Base-by-base conservation (phyloP, 2,329 filamentous ascomycete genomes). In the Nothophoma quercina region DNA sequence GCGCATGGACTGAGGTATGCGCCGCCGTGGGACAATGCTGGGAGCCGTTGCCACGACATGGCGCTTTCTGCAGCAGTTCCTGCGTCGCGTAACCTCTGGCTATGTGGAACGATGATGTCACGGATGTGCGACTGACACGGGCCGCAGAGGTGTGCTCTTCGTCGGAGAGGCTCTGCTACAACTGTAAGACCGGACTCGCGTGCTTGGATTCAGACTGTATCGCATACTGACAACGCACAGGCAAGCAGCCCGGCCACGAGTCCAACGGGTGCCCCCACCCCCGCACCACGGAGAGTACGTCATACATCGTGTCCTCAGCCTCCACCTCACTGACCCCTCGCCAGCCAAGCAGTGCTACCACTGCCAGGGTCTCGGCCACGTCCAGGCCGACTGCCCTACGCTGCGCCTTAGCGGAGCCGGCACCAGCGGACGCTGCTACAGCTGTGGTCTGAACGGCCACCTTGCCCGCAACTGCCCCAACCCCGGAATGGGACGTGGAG, bases 311-410 rank as follows among this genome's bases (percentile, higher is more conserved):
- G 22, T 16, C 19, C 40, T 38, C 42, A 29, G 2, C 19, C 50
- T 42, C 39, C 44, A 8, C 23, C 34, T 30, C 18, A 25, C 43
- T 39, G 49, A 45, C 35, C 29, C 22, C 23, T 29, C 46, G 38
- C 55, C 69, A 88, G 92, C 92, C 45, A 99, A 99, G 87, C 95
- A 99, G 84, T 99, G 95, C 86, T 99, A 99, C 78, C 95, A 98
- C 81, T 99, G 95, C 84, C 95, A 98, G 83, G 95, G 95, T 54
- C 86, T 98, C 58, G 95, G 95, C 64, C 95, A 99, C 76, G 95
- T 99, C 70, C 95, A 99, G 83, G 95, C 95, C 66, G 95, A 99
- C 78, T 99, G 95, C 85, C 95, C 95, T 70, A 98, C 95, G 58
- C 86, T 99, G 62, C 91, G 95, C 67, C 79, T 99, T 76, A 96